Evolutionary conservation across 2,329 filamentous ascomycete genomes (phyloP), one percentile per base, ranked within the genome.

Genomic region (Keithomyces neogunnii): DNA sequence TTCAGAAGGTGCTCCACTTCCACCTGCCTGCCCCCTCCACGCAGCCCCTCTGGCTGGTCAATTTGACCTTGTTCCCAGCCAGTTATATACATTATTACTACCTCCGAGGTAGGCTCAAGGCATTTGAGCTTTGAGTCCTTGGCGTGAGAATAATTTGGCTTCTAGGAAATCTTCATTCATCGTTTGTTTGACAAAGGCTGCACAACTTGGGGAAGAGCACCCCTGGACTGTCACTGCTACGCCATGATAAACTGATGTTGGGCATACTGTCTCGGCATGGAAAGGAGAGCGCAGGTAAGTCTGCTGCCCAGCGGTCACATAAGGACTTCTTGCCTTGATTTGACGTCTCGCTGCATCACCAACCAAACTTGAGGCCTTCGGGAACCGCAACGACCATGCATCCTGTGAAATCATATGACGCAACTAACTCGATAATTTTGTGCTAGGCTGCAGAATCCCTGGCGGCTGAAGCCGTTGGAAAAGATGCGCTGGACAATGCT

Each of bases 401-500:
- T 6, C 11, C 6, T 28, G 28, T 2, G 32, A 36, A 28, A 47
- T 26, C 2, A 2, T 39, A 13, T 4, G n/a, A 13, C 6, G 36
- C 5, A 26, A 30, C 10, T 44, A 8, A 32, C 35, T 38, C 49
- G n/a, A 28, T 33, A 44, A n/a, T 45, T 42, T 47, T 29, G 3
- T 43, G 31, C 5, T 36, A 73, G 71, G 64, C 63, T 55, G 67
- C 68, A 54, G 71, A 73, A 62, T 62, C 62, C 60, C 60, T 71
- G 45, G 57, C 68, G 47, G 57, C 59, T 54, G 63, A 57, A 53
- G 66, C 66, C 47, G 65, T 53, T 45, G 69, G 68, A 54, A 60
- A 64, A 51, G 82, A 84, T 59, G 89, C 89, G 43, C 75, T 96
- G 51, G 73, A 83, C 48, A 79, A 88, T 65, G 85, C 89, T 47